Conservation (phyloP, 1,139 yeast genomes). For the Candida freyschussii region DNA sequence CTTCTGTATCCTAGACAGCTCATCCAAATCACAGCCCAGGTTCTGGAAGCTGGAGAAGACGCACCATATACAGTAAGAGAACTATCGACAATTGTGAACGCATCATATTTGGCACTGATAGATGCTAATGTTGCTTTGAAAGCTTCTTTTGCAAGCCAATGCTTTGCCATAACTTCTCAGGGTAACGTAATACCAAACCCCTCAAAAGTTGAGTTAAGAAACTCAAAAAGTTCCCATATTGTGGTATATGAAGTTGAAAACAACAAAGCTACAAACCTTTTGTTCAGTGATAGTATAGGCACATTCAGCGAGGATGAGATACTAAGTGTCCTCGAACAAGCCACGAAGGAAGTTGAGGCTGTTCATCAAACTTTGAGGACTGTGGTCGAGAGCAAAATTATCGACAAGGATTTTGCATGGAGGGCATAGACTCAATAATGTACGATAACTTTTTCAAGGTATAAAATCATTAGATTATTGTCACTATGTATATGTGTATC, state of each 20-base stretch:
- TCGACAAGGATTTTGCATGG: slow-evolving; percentile 58
- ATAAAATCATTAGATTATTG: neutral
- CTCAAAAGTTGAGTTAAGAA: slow-evolving; percentile 32
- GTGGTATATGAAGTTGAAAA: slow-evolving; percentile 57
- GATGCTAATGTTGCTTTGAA: slow-evolving; percentile 75
- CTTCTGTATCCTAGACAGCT: slow-evolving; percentile 76
- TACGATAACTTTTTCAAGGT: slow-evolving; percentile 1
- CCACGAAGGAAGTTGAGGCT: slow-evolving; percentile 40
- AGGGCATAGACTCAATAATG: slow-evolving; percentile 23
- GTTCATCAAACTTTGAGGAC: slow-evolving; percentile 44
- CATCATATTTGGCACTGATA: slow-evolving; percentile 64
- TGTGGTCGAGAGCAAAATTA: slow-evolving; percentile 43
- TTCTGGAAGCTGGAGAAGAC: slow-evolving; percentile 56
- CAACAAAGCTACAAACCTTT: slow-evolving; percentile 46
- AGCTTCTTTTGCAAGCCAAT: slow-evolving; percentile 54
- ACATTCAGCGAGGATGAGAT: slow-evolving; percentile 55
- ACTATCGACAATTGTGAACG: slow-evolving; percentile 66
- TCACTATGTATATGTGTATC: slow-evolving; percentile 12
- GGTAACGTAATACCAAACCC: slow-evolving; percentile 42
- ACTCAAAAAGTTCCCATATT: slow-evolving; percentile 58
- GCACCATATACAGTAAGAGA: slow-evolving; percentile 44
- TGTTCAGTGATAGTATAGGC: slow-evolving; percentile 72
- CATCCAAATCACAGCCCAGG: slow-evolving; percentile 82
- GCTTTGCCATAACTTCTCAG: slow-evolving; percentile 36
- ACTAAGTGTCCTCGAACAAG: slow-evolving; percentile 42